Base-by-base conservation (phyloP, 768 basidiomycete species). In the Tulasnella sp. region DNA sequence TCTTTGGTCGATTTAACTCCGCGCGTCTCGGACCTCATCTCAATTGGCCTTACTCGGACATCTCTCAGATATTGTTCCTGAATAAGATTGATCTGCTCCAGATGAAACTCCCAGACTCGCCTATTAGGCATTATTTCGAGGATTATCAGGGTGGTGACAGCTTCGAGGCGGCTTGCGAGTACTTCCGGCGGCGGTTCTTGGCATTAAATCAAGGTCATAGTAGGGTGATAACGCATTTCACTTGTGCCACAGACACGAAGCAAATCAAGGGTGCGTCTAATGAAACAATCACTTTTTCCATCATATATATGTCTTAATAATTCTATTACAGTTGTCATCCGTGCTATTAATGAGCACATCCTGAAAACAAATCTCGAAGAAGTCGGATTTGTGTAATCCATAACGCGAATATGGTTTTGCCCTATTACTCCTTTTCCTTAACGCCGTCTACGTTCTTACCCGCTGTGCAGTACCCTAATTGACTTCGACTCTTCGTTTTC, bases 81-180 rank as follows among this genome's bases (percentile, higher is more conserved):
- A 67, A 68, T 60, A 67, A 68, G 56, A 63, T 59, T 49, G 67
- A 68, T 52, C 46, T 68, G 25, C 58, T 68, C 20, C 56, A 58
- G 24, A 50, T 58, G 52, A 68, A 68, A 55, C 67, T 85, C 41
- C 41, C 52, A 3, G n/a, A 27, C 4, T 55, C 55, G 16, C 55
- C 42, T 20, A 35, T 56, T 10, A 13, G 15, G 4, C 25, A 34
- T 8, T 29, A 55, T 9, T 56, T 56, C 29, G 24, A 41, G 15
- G 55, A 56, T 20, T 56, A 40, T 32, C 1, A 24, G 13, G 55
- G 55, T 9, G 33, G 51, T 3, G 33, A 44, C 20, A 39, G 47
- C 45, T 56, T 43, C 37, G 35, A 55, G 24, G 16, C 25, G 16
- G 53, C 55, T 0, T 56, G 55, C 53, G 52, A 53, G 10, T 56